Conservation (phyloP, 2,329 filamentous ascomycete genomes). For the Orbilia javanica region DNA sequence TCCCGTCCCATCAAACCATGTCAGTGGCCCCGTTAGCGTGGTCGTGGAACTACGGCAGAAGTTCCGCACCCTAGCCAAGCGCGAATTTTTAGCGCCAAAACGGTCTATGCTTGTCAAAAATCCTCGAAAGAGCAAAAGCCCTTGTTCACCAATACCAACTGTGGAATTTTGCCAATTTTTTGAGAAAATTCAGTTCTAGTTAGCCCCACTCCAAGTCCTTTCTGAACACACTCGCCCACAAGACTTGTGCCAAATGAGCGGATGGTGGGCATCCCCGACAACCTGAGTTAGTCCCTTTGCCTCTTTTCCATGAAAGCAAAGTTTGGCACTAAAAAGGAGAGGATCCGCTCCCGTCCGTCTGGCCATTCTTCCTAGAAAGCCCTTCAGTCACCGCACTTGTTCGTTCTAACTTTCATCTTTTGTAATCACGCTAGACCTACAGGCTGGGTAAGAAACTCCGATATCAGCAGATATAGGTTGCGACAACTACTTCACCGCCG, state of each 20-base stretch:
- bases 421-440: conserved; percentile 36
- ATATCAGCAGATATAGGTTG: conserved; percentile 28
- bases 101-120: conserved; percentile 23
- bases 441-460: conserved; percentile 19
- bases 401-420: conserved; percentile 16
- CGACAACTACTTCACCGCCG: conserved; percentile 32
- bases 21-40: conserved; percentile 39
- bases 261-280: conserved; percentile 31
- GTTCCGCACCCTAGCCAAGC: conserved; percentile 48
- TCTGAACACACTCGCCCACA: conserved; percentile 41
- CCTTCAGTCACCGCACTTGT: conserved; percentile 20
- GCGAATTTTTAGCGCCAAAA: conserved; percentile 36
- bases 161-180: conserved; percentile 36
- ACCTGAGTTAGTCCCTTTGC: conserved; percentile 32
- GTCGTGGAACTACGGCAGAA: conserved; percentile 50
- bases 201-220: conserved; percentile 35
- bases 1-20: conserved; percentile 29
- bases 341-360: conserved; percentile 58
- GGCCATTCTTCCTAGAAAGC: conserved; percentile 42
- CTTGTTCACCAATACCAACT: conserved; percentile 18
- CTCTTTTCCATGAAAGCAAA: conserved; percentile 30
- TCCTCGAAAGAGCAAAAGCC: conserved; percentile 20
- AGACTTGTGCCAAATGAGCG: conserved; percentile 38
- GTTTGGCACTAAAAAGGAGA: conserved; percentile 58
- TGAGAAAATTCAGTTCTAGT: conserved; percentile 24